Conservation (phyloP, 1,284 basidiomycete species). For the Heterobasidion parviporum region DNA sequence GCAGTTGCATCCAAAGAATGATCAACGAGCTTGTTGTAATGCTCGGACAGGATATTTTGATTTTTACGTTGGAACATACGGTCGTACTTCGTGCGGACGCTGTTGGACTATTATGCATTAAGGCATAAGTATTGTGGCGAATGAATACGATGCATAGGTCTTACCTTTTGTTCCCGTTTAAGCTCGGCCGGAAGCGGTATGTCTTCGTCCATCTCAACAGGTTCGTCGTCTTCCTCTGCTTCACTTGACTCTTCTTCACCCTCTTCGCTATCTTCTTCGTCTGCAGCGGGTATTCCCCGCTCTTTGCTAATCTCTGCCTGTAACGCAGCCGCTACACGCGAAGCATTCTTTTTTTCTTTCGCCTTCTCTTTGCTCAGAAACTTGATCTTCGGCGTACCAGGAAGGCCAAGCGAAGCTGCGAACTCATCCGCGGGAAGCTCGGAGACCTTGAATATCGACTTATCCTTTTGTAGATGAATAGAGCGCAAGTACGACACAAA, state of each 20-base stretch:
- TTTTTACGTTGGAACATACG: constrained; percentile 98
- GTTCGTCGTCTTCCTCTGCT: constrained; percentile 1
- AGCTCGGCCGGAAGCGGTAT: not conserved
- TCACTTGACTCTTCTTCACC: not conserved
- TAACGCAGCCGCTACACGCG: constrained; percentile 27
- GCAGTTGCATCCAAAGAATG: constrained; percentile 33
- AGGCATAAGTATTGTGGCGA: not conserved
- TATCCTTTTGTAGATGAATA: constrained; percentile 91
- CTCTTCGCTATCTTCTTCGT: constrained; percentile 25
- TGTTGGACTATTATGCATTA: not conserved
- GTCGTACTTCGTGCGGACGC: constrained; percentile 91
- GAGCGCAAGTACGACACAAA: constrained; percentile 97
- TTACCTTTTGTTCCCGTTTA: no score
- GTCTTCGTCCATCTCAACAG: constrained; percentile 2
- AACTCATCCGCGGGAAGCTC: constrained; percentile 80
- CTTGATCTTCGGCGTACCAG: constrained; percentile 95
- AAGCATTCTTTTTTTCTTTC: constrained; percentile 70
- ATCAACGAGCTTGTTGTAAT: constrained; percentile 86
- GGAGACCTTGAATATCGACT: constrained; percentile 82
- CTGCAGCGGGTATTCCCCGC: constrained; percentile 18
- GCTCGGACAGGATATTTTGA: constrained; percentile 86
- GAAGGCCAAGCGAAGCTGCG: constrained; percentile 86
- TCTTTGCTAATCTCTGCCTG: constrained; percentile 17
- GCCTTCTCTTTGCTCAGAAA: constrained; percentile 72
- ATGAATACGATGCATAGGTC: no score